Base-by-base conservation (phyloP, 1,139 yeast species). In the Suhomyces anneliseae region DNA sequence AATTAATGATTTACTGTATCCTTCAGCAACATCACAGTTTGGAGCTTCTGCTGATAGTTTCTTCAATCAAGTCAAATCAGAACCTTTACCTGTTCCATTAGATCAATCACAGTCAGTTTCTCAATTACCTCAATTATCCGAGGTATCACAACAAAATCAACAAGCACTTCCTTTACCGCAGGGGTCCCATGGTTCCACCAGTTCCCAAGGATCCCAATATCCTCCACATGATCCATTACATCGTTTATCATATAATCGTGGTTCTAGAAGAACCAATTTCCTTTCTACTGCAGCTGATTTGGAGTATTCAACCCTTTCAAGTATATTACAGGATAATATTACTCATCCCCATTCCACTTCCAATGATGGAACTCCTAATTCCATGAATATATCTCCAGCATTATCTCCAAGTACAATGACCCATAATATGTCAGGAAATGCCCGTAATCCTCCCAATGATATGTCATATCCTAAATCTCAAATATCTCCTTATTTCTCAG, bases 261-360 rank as follows among this genome's bases (percentile, higher is more conserved):
- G 34, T 6, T 15, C 44, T 27, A 57, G 59, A 48, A 55, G 72
- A 39, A 68, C 72, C 8, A 74, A 73, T 46, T 84, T 89, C 60
- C 68, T 87, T 51, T 85, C 95, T 1, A 72, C 83, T 12, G 93
- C 96, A 0, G 92, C 93, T 0, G 88, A 87, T 58, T 71, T 85
- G 52, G 97, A 90, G 58, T 88, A 89, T 59, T 78, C 89, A 5
- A 83, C 89, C 2, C 67, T 90, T 37, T 85, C 95, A n/a, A 82
- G 78, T 52, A 87, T 89, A 44, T 76, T 87, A 34, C 84, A 78
- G 44, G 85, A 82, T 51, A 82, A 78, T 48, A 62, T 70, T 46
- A 53, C 60, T 48, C 64, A 61, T 45, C 49, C 58, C 43, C 57
- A 57, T 44, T 70, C 60, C 38, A 69, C 76, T 0, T 68, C 76